Evolutionary conservation across 2,329 filamentous ascomycete genomes (phyloP), one percentile per base, ranked within the genome.

Genomic region (Huntiella omanensis): DNA sequence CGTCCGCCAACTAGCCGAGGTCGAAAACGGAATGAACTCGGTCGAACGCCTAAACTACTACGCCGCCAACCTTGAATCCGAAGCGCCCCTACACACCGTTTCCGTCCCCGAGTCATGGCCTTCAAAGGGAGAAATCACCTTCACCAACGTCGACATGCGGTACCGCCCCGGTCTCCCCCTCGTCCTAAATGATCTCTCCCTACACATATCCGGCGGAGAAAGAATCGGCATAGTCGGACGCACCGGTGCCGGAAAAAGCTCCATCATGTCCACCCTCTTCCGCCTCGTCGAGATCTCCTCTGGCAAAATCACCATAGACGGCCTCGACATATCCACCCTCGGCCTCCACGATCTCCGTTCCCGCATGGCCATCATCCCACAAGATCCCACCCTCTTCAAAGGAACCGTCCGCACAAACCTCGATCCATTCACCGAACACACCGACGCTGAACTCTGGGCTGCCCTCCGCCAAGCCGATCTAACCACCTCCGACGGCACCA

Each of bases 21-120:
- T 96, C 6, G 88, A 96, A 61, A 96, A 95, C 62, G 85, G 87
- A 57, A 96, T 96, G 88, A 96, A 95, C 59, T 80, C 87, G 0
- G 91, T 92, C 0, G 88, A 96, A 63, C 80, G 91, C 43, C 69
- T 96, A 33, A 77, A 86, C 58, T 85, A 93, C 64, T 96, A 96
- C 59, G 87, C 84, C 46, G 84, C 75, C 1, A 63, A 83, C 54
- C 72, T 98, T 4, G 86, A 93, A 52, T 81, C 94, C 58, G 91
- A 96, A 60, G 84, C 88, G 0, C 84, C 87, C 0, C 68, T 87
- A 1, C 82, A 87, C 55, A 79, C 83, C 37, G 60, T 78, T 42
- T 74, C 86, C 4, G 74, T 94, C 3, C 73, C 76, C 13, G 64
- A 74, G 1, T 70, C 70, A 15, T 98, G 91, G 91, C 91, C 91